Evolutionary conservation across 345 rosid genomes (phyloP).

Genomic region (Syzygium oleosum): DNA sequence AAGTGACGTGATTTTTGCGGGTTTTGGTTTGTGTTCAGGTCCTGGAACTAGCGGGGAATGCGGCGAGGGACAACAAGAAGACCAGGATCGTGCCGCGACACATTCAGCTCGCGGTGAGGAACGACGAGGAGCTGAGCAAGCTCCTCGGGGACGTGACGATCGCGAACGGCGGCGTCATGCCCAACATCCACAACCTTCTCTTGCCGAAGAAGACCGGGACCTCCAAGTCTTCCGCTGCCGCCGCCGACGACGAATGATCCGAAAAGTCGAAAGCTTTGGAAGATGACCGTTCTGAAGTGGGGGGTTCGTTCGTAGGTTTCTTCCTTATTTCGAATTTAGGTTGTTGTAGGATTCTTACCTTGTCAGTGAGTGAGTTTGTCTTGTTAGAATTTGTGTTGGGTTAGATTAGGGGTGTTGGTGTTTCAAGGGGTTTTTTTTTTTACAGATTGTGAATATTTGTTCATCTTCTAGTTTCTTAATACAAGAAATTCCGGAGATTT

Average conservation of each 20-base stretch:
- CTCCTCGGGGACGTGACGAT: constrained; percentile 90
- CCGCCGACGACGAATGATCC: constrained; percentile 42
- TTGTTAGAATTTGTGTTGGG: neutral
- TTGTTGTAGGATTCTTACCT: neutral
- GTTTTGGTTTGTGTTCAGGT: constrained; percentile 25
- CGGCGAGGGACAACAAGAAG: constrained; percentile 90
- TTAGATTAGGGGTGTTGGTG: neutral
- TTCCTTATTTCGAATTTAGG: neutral
- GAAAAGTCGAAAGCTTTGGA: neutral
- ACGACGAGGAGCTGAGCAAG: constrained; percentile 95
- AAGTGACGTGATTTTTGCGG: neutral
- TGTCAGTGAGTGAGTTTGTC: neutral
- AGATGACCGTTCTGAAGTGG: neutral
- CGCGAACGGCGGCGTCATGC: constrained; percentile 97
- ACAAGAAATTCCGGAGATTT: neutral
- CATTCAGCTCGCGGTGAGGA: constrained; percentile 82
- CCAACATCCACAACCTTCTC: constrained; percentile 90
- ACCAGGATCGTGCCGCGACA: constrained; percentile 89
- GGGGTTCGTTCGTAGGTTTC: neutral
- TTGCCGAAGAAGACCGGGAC: constrained; percentile 82
- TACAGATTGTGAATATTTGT: constrained; percentile 2
- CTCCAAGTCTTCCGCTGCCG: constrained; percentile 58
- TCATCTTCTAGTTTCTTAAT: neutral
- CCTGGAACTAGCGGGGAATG: constrained; percentile 86
- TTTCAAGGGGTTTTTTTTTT: neutral